These are phyloP conservation scores for Naganishia vaughanmartiniae DNA, from an alignment of 768 basidiomycete species.

Conservation along the genomic window DNA sequence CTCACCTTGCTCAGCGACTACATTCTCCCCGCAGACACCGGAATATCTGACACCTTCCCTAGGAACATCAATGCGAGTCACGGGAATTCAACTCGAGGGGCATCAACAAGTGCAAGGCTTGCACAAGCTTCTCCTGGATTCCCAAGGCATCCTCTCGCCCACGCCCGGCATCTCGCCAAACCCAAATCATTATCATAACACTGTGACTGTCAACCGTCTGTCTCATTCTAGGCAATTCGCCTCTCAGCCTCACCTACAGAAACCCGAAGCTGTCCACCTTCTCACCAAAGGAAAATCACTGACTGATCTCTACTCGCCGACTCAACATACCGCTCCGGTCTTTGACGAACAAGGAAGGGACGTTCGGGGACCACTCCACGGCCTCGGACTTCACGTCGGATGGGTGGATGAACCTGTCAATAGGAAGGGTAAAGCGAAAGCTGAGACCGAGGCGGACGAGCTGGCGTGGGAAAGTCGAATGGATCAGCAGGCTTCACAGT, in stretches of 20 bases:
- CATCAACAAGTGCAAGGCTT: neutral
- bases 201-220: neutral
- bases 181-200: neutral
- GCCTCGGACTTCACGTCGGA: slow-evolving; percentile 24
- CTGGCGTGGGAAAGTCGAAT: slow-evolving; percentile 11
- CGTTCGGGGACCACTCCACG: slow-evolving; percentile 16
- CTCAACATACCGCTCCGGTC: neutral
- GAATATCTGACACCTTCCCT: slow-evolving; percentile 25
- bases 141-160: slow-evolving; percentile 33
- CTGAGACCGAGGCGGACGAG: neutral
- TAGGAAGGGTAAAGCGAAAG: slow-evolving; percentile 31
- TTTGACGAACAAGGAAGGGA: slow-evolving; percentile 18
- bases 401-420: slow-evolving; percentile 11
- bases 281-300: slow-evolving; percentile 1
- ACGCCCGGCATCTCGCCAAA: slow-evolving; percentile 33
- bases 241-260: neutral
- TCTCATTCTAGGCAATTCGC: neutral
- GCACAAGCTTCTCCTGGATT: slow-evolving; percentile 2
- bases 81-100: neutral
- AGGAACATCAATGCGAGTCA: slow-evolving; percentile 27
- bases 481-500: slow-evolving; percentile 14
- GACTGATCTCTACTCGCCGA: neutral
- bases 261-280: slow-evolving; percentile 9
- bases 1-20: slow-evolving; percentile 34
- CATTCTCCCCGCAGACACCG: slow-evolving; percentile 35